Evolutionary conservation across 179 eudicot genomes (phyloP), one percentile per base, ranked within the genome.

Genomic region (Amaranthus tricolor): DNA sequence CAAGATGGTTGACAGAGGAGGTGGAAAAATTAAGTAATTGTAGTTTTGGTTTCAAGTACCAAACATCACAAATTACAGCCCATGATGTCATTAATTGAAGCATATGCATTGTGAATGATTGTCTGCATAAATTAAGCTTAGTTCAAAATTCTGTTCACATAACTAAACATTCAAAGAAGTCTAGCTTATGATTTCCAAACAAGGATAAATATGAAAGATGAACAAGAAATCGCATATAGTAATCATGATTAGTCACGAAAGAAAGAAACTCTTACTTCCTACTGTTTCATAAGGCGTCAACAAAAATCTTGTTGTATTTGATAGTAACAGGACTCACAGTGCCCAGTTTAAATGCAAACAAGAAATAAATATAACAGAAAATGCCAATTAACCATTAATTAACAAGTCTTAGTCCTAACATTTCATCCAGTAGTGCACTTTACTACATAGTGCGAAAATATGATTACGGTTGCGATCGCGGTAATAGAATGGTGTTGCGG

Each of bases 21-120:
- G n/a, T n/a, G n/a, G n/a, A n/a, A n/a, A n/a, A n/a, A n/a, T n/a
- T n/a, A n/a, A n/a, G n/a, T n/a, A n/a, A n/a, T n/a, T n/a, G n/a
- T n/a, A n/a, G n/a, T n/a, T n/a, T n/a, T n/a, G 98, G 98, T 79
- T 93, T 97, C 90, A 93, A 65, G 81, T 89, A 93, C 97, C 97
- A 93, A 54, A 93, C 98, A 78, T 93, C 97, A 85, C 98, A 93
- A 71, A 93, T 95, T 77, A 93, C 95, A 76, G 97, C 98, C 98
- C 98, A 93, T 1, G 98, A 93, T 24, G 97, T 86, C 98, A 93
- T 91, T 62, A 93, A 89, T 84, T 88, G 98, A 78, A 93, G 86
- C 72, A 93, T 83, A 80, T 91, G 98, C 74, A 55, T 91, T 64
- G 98, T 91, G 74, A 93, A 93, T 65, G 98, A 93, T 75, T 89